A percentile compares a stretch with the other conserved stretches of the same genome.
phyloP scores from a whole-genome alignment of 179 eudicot species.

The Monotropa hypopitys region DNA sequence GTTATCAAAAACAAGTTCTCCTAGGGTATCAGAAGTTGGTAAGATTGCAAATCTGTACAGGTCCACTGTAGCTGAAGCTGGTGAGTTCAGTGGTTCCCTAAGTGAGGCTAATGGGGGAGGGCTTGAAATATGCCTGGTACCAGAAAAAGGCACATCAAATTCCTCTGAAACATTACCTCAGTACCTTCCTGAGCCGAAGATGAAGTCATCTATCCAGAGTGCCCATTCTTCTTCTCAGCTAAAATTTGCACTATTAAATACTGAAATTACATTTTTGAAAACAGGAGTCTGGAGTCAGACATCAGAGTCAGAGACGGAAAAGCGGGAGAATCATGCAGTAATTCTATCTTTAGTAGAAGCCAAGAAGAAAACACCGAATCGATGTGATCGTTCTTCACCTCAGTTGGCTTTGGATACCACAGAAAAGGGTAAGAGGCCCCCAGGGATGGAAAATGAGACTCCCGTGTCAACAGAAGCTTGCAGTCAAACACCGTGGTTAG shows the following conservation, averaged over 20 bases:
- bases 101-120: constrained; percentile 26
- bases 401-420: constrained; percentile 11
- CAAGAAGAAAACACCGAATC: too few species aligned
- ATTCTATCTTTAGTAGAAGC: too few species aligned
- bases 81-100: constrained; percentile 29
- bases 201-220: not conserved
- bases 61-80: constrained; percentile 46
- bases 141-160: constrained; percentile 27
- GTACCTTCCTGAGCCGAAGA: not conserved
- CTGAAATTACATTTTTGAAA: too few species aligned
- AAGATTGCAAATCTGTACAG: constrained; percentile 42
- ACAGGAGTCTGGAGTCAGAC: too few species aligned
- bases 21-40: constrained; percentile 57
- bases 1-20: constrained; percentile 43
- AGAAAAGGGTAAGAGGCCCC: constrained; percentile 14
- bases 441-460: constrained; percentile 8
- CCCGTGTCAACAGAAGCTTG: constrained; percentile 18
- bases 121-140: constrained; percentile 43
- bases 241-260: too few species aligned
- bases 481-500: constrained; percentile 18
- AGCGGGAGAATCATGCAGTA: too few species aligned
- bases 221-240: constrained; percentile 23
- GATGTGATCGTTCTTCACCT: constrained; percentile 22
- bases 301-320: too few species aligned
- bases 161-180: constrained; percentile 24